Evolutionary conservation across 2,329 filamentous ascomycete genomes (phyloP).

Genomic region (Fusarium redolens): DNA sequence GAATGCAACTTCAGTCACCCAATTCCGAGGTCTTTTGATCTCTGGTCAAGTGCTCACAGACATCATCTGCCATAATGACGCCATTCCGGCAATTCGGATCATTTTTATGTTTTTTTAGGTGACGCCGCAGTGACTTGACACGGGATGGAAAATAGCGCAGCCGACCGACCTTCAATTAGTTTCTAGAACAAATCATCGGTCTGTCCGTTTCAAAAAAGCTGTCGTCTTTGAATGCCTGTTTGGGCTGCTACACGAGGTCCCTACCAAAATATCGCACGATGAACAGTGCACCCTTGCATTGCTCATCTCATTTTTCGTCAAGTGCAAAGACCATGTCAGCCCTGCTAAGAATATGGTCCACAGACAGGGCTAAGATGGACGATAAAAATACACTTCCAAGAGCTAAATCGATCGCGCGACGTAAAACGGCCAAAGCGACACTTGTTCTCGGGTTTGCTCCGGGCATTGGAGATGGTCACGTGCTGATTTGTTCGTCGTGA

Average conservation of each 20-base stretch:
- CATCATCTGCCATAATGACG: conserved; percentile 19
- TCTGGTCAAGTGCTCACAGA: neutral
- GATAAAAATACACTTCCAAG: neutral
- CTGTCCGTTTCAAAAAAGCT: neutral
- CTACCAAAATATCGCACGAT: conserved; percentile 8
- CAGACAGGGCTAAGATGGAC: neutral
- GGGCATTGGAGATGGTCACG: neutral
- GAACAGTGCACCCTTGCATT: neutral
- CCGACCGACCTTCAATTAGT: neutral
- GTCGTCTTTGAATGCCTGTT: neutral
- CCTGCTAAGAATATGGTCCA: neutral
- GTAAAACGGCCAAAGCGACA: neutral
- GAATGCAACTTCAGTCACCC: neutral
- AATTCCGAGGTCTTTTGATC: neutral
- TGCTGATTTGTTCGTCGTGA: neutral
- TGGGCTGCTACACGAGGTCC: neutral
- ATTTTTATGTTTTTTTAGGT: neutral
- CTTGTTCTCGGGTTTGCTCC: neutral
- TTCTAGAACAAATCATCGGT: conserved; percentile 11
- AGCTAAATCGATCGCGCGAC: neutral
- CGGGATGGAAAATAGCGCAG: conserved; percentile 4
- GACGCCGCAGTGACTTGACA: neutral
- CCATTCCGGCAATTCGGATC: conserved; percentile 10
- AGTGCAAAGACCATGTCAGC: conserved; percentile 12
- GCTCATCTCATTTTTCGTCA: neutral